Evolutionary conservation across 441 rosid species (phyloP), one percentile per base, ranked within the genome.

Genomic region (Pelargonium myrrhifolium): DNA sequence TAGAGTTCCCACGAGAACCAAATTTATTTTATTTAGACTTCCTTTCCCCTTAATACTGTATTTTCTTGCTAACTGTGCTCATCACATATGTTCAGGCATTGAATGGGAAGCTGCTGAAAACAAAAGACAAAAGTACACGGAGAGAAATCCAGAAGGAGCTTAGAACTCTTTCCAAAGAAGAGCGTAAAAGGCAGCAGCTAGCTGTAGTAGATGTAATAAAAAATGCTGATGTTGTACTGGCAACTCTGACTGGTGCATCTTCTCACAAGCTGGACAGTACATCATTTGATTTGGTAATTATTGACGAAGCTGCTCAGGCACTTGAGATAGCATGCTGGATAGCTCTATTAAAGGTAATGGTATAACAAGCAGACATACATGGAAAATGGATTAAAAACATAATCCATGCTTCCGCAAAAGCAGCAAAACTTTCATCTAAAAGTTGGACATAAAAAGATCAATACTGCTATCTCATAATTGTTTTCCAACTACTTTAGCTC

Each of bases 251-350:
- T 71, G 98, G 98, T 79, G 92, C 99, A 35, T 68, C 79, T 67
- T 72, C 99, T 71, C 84, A 69, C 56, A 89, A 92, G 78, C 82
- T 92, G 43, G 91, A 89, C 58, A 80, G 69, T 20, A 81, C 78
- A 65, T 82, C 89, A 68, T 92, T 89, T 78, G 98, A 94, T 74
- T 81, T 94, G 88, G 97, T 94, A 65, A 86, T 94, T 42, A 94
- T 92, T 9, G 99, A 94, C 71, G 99, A 94, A 86, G 98, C 98
- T 79, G 98, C 99, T 40, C 98, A 87, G 81, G 98, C 97, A 1
- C 98, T 94, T 79, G 99, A 94, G 82, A 86, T 94, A 74, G 93
- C 97, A 47, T 91, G 97, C 76, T 94, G 97, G 97, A 84, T 91
- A 28, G 96, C 97, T 72, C 68, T 94, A 72, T 73, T 89, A 18